Evolutionary conservation across 768 basidiomycete species (phyloP).

Genomic region (Xerocomellus chrysenteron): DNA sequence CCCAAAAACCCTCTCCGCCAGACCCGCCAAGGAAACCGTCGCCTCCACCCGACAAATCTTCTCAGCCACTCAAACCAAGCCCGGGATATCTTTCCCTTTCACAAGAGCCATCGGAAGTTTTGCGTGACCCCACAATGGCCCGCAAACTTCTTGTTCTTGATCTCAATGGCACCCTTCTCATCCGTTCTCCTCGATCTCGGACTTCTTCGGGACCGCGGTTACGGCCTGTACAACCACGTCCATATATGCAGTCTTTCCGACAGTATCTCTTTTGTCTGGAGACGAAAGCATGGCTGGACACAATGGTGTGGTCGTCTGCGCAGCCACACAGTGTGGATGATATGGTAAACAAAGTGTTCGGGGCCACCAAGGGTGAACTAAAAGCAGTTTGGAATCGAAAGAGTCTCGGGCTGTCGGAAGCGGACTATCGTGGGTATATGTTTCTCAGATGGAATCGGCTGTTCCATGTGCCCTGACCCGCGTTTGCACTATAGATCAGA

Average conservation of each 20-base stretch:
- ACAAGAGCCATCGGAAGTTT: constrained; percentile 23
- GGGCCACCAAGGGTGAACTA: constrained; percentile 38
- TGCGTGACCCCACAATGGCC: constrained; percentile 26
- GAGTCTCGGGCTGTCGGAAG: constrained; percentile 61
- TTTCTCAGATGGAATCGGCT: background rate
- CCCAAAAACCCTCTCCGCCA: background rate
- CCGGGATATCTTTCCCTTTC: constrained; percentile 38
- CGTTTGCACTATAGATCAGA: constrained; percentile 9
- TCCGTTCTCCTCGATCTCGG: constrained; percentile 43
- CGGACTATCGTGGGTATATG: constrained; percentile 65
- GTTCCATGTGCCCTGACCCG: background rate
- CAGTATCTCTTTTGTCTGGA: constrained; percentile 60
- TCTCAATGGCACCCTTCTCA: constrained; percentile 63
- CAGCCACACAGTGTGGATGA: constrained; percentile 75
- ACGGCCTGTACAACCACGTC: constrained; percentile 54
- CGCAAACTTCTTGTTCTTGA: constrained; percentile 76
- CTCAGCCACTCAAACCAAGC: constrained; percentile 28
- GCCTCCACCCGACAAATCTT: background rate
- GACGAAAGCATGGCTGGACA: constrained; percentile 70
- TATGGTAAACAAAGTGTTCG: constrained; percentile 70
- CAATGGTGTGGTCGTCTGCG: constrained; percentile 89
- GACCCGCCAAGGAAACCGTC: constrained; percentile 1
- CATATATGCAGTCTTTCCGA: constrained; percentile 62
- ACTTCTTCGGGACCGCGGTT: constrained; percentile 16
- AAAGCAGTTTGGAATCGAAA: constrained; percentile 79